Conservation (phyloP, 352 stramenopile genomes). For the Plasmopara viticola region DNA sequence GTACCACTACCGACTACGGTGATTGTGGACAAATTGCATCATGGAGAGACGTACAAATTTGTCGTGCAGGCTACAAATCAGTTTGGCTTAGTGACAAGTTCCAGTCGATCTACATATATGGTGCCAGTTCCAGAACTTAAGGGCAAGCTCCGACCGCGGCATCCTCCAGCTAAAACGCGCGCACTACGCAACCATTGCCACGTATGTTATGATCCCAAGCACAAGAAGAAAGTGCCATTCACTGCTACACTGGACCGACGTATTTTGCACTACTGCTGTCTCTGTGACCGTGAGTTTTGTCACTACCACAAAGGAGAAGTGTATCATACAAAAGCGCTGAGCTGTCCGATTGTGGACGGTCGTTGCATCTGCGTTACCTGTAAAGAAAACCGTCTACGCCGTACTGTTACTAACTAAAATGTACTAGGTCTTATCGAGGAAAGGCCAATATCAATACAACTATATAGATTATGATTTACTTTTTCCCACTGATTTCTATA, state of each 20-base stretch:
- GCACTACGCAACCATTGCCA: conserved; percentile 67
- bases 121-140: conserved; percentile 70
- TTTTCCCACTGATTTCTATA: not conserved
- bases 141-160: conserved; percentile 43
- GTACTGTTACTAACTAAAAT: conserved; percentile 40
- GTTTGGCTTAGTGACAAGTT: conserved; percentile 68
- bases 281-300: conserved; percentile 78
- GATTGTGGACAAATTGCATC: conserved; percentile 48
- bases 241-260: conserved; percentile 53
- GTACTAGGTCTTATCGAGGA: too few species aligned
- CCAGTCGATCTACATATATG: conserved; percentile 82
- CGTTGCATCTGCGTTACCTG: conserved; percentile 69
- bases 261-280: conserved; percentile 78
- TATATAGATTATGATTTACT: not conserved
- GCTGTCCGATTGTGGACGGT: conserved; percentile 71
- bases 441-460: too few species aligned
- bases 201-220: conserved; percentile 53
- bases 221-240: conserved; percentile 65
- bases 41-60: conserved; percentile 83
- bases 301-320: conserved; percentile 80
- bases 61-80: conserved; percentile 76
- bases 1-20: conserved; percentile 62
- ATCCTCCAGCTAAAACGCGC: conserved; percentile 21
- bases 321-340: conserved; percentile 70
- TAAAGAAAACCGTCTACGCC: conserved; percentile 56